Evolutionary conservation across 2,329 filamentous ascomycete genomes (phyloP).

Genomic region (Aspergillus japonicus): DNA sequence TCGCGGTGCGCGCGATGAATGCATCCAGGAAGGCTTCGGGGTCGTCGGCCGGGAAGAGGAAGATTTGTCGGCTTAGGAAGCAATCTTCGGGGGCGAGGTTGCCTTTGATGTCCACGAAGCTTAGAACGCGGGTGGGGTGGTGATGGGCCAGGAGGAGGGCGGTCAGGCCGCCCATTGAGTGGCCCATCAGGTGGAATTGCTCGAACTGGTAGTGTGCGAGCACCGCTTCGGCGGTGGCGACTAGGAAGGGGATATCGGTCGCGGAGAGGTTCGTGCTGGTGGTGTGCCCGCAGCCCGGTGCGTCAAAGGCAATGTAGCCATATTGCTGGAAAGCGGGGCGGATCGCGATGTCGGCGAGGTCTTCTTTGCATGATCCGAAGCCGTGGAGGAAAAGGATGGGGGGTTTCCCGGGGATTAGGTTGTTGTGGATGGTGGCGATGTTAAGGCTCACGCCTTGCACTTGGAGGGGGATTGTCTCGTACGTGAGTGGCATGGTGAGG

Average conservation of each 20-base stretch:
- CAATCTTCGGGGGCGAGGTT: slow-evolving; percentile 2
- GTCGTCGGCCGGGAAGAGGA: neutral
- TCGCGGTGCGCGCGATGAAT: neutral
- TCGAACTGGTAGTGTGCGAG: neutral
- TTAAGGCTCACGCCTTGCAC: slow-evolving; percentile 22
- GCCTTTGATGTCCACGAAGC: slow-evolving; percentile 4
- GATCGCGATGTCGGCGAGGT: slow-evolving; percentile 20
- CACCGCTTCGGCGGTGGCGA: slow-evolving; percentile 1
- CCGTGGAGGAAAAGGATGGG: slow-evolving; percentile 27
- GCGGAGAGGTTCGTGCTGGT: slow-evolving; percentile 18
- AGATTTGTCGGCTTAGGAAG: neutral
- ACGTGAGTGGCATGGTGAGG: neutral
- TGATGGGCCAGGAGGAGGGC: neutral
- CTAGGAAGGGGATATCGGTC: slow-evolving; percentile 10
- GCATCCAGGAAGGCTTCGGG: neutral
- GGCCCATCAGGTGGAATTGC: neutral
- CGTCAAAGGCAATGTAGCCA: slow-evolving; percentile 24
- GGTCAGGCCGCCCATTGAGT: slow-evolving; percentile 1
- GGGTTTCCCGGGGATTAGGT: slow-evolving; percentile 8
- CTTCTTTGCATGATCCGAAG: slow-evolving; percentile 29
- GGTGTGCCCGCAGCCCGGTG: slow-evolving; percentile 26
- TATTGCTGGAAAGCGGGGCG: slow-evolving; percentile 18
- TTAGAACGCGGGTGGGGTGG: neutral
- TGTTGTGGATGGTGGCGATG: slow-evolving; percentile 22
- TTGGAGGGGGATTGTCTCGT: slow-evolving; percentile 10